Evolutionary conservation across 805 yeast species (phyloP), one percentile per base, ranked within the genome.

Genomic region (Tetrapisispora fleetii): DNA sequence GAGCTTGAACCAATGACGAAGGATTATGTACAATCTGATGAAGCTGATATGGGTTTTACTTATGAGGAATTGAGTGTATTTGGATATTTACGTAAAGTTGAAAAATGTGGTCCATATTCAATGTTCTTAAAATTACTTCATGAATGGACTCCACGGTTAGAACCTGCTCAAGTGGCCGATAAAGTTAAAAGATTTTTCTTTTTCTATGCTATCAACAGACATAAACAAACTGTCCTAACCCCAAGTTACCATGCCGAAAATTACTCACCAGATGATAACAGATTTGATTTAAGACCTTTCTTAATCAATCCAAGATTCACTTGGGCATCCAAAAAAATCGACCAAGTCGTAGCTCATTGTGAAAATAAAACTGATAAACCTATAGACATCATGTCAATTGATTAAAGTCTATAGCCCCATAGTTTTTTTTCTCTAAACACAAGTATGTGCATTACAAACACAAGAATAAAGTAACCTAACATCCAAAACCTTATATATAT

Each of bases 221-320:
- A 93, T 67, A 93, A 93, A 68, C 93, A 87, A 81, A 93, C 99
- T 1, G 90, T 91, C n/a, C 75, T 90, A 64, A 93, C 99, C 0
- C 99, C 99, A 14, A 78, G 95, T 36, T 93, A 93, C 62, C 99
- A 93, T 59, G 99, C 99, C 0, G 99, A 93, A 65, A 95, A 87
- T 60, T 93, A 93, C 63, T 90, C 98, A 2, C 97, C 99, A 1
- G 99, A 93, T 66, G 99, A 93, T 67, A 93, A 93, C 64, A 76
- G 99, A 58, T 93, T 85, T 66, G 99, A 93, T 64, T 72, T 95
- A 60, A 76, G 99, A 56, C 99, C 99, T n/a, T 89, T 93, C 66
- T 72, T 95, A 63, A 87, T 93, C 50, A 80, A 86, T 57, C 97
- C 98, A 28, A 72, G 86, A 53, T 93, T 88, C 66, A 76, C 88